These are phyloP conservation scores for Aspergillus sp. DNA, from an alignment of 2,329 filamentous ascomycete genomes.

Conservation along the genomic window DNA sequence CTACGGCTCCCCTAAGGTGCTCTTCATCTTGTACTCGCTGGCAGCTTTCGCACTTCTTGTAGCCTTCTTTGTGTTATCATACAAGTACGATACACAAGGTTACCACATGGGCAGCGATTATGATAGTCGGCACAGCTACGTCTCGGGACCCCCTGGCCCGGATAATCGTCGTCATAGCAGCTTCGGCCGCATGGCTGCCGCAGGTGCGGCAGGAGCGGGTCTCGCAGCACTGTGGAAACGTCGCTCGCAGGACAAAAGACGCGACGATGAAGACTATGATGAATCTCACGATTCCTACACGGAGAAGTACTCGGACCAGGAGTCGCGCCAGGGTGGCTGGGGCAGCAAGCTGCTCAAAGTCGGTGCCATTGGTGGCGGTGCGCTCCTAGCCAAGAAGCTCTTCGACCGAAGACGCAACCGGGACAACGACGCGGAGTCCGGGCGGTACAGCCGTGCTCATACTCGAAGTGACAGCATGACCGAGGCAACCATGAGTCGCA, in stretches of 20 bases:
- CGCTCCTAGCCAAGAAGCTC: conserved; percentile 59
- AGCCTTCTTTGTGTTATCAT: conserved; percentile 77
- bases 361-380: conserved; percentile 62
- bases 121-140: conserved; percentile 58
- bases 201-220: conserved; percentile 57
- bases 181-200: conserved; percentile 50
- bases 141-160: conserved; percentile 41
- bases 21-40: conserved; percentile 83
- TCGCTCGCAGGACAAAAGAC: conserved; percentile 43
- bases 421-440: conserved; percentile 53
- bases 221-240: conserved; percentile 51
- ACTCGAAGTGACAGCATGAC: conserved; percentile 45
- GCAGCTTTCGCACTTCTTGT: conserved; percentile 72
- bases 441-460: conserved; percentile 52
- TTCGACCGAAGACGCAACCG: conserved; percentile 55
- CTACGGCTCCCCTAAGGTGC: conserved; percentile 80
- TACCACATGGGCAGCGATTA: conserved; percentile 54
- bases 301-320: conserved; percentile 62
- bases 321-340: conserved; percentile 52
- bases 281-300: conserved; percentile 56
- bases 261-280: conserved; percentile 39
- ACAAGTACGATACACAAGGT: conserved; percentile 54
- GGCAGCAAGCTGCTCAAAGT: conserved; percentile 60
- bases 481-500: conserved; percentile 39
- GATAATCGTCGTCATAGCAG: conserved; percentile 44